Evolutionary conservation across 805 yeast species (phyloP).

Genomic region (Starmera quercuum): DNA sequence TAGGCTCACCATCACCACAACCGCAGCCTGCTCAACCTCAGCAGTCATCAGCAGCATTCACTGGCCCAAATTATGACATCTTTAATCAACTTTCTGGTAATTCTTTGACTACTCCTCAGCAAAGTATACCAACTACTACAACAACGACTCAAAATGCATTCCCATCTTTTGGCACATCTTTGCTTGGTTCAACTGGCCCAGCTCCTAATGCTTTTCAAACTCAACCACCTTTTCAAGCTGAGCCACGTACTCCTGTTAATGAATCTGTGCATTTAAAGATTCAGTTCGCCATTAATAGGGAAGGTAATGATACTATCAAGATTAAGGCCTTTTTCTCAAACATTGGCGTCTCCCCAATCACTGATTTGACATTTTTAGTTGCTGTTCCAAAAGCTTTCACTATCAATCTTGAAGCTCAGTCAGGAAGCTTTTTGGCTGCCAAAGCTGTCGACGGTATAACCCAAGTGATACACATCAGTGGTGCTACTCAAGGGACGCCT

Average conservation of each 20-base stretch:
- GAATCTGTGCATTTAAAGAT: constrained; percentile 41
- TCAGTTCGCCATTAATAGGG: constrained; percentile 34
- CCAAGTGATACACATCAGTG: constrained; percentile 40
- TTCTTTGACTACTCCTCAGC: constrained; percentile 12
- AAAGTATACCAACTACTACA: constrained; percentile 13
- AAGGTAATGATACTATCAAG: constrained; percentile 28
- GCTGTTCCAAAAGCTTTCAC: constrained; percentile 65
- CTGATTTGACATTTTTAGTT: constrained; percentile 48
- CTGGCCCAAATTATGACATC: constrained; percentile 19
- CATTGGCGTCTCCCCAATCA: constrained; percentile 33
- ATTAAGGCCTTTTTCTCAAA: constrained; percentile 49
- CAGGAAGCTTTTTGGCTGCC: constrained; percentile 44
- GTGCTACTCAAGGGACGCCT: constrained; percentile 26
- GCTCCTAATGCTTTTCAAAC: constrained; percentile 1
- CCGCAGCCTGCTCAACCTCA: constrained; percentile 10
- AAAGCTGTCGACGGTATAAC: constrained; percentile 40
- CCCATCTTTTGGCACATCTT: constrained; percentile 5
- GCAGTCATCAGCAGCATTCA: constrained; percentile 5
- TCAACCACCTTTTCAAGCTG: constrained; percentile 5
- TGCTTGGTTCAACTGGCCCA: background rate
- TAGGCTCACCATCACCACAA: constrained; percentile 26
- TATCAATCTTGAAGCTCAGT: constrained; percentile 55
- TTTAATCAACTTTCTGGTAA: constrained; percentile 13
- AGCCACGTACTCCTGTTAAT: constrained; percentile 25
- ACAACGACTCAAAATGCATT: constrained; percentile 8